These are phyloP conservation scores for Trichoderma breve DNA, from an alignment of 2,329 filamentous ascomycete species.

Conservation along the genomic window DNA sequence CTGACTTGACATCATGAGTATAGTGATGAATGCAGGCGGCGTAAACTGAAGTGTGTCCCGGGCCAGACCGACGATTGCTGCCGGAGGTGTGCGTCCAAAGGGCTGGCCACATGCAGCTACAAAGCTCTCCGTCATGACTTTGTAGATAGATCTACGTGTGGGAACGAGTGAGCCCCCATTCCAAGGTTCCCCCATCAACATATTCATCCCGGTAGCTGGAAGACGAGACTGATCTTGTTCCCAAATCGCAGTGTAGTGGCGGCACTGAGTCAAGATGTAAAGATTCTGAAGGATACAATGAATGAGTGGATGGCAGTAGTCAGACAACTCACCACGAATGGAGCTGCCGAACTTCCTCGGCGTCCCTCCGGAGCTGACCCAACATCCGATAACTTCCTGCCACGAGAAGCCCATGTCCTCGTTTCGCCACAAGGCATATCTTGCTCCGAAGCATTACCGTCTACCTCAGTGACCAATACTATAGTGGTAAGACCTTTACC, in stretches of 20 bases:
- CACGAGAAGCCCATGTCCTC: not conserved
- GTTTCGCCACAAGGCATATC: not conserved
- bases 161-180: not conserved
- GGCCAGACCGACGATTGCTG: not conserved
- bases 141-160: not conserved
- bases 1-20: not conserved
- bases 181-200: not conserved
- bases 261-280: not conserved
- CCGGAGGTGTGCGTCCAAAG: not conserved
- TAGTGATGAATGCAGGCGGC: not conserved
- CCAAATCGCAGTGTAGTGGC: not conserved
- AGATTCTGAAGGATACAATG: not conserved
- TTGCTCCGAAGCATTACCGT: not conserved
- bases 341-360: not conserved
- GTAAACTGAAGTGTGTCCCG: not conserved
- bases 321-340: not conserved
- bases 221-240: not conserved
- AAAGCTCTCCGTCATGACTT: not conserved
- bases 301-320: not conserved
- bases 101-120: not conserved
- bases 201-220: not conserved
- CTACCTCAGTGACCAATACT: not conserved
- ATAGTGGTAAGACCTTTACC: not conserved
- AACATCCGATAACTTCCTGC: not conserved
- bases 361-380: not conserved